Percentiles rank a stretch among this genome's conserved stretches.
Evolutionary conservation across 768 basidiomycete species (phyloP).

Genomic region (Pleurotus platypus): DNA sequence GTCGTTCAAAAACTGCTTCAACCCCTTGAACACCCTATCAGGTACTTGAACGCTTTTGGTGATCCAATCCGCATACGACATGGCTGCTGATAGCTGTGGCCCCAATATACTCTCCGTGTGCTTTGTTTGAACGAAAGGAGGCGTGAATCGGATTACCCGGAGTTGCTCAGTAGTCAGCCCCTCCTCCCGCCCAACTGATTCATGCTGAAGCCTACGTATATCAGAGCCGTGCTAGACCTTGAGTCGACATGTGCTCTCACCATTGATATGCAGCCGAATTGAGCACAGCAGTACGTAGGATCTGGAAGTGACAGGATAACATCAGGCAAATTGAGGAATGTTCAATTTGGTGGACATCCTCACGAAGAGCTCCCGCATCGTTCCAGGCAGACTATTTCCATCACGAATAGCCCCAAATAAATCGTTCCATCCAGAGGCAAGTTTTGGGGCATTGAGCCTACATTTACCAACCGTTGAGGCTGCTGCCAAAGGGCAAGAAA

Average conservation of each 20-base stretch:
- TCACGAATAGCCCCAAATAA: constrained; percentile 26
- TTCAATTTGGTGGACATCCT: constrained; percentile 3
- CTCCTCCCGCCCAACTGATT: constrained; percentile 25
- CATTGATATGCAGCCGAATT: constrained; percentile 28
- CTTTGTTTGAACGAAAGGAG: constrained; percentile 11
- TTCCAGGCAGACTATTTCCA: constrained; percentile 23
- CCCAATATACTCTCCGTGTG: constrained; percentile 16
- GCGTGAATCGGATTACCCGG: constrained; percentile 20
- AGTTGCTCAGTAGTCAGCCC: constrained; percentile 27
- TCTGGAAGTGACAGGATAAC: background rate
- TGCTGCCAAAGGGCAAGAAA: background rate
- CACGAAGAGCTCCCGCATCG: constrained; percentile 34
- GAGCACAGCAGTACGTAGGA: constrained; percentile 19
- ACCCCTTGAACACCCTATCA: constrained; percentile 17
- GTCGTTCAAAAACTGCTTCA: constrained; percentile 19
- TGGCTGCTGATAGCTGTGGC: constrained; percentile 19
- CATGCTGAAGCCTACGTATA: constrained; percentile 24
- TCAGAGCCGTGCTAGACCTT: background rate
- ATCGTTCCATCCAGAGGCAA: constrained; percentile 30
- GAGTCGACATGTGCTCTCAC: constrained; percentile 7
- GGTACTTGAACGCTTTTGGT: constrained; percentile 21
- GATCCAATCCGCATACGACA: constrained; percentile 26
- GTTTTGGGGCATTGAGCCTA: constrained; percentile 25
- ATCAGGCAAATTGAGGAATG: background rate
- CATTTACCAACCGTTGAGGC: background rate